A percentile compares a stretch with the other conserved stretches of the same genome.
These are phyloP conservation scores for Eucalyptus rudis DNA, from an alignment of 345 rosid species.

Conservation along the genomic window DNA sequence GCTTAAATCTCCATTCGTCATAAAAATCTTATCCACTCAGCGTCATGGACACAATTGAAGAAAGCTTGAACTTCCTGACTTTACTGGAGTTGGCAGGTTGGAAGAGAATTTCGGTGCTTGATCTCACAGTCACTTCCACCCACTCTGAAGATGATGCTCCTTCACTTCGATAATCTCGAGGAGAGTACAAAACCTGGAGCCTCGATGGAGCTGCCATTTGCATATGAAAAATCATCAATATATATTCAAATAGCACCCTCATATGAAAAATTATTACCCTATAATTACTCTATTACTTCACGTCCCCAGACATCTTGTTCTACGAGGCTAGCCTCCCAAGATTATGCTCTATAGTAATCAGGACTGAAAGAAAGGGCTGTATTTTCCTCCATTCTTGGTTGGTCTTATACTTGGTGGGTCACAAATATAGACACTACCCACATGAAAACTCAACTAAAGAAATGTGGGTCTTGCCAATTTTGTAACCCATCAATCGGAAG, in stretches of 20 bases:
- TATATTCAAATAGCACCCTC: neutral
- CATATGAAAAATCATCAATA: neutral
- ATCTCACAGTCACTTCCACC: constrained; percentile 63
- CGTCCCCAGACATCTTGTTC: neutral
- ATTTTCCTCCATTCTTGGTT: neutral
- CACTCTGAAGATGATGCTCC: constrained; percentile 64
- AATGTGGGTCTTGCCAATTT: neutral
- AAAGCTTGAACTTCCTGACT: constrained; percentile 60
- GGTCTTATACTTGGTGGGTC: neutral
- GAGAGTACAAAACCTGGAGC: constrained; percentile 64
- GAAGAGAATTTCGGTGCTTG: constrained; percentile 71
- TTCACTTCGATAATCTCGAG: constrained; percentile 78
- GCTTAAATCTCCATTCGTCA: neutral
- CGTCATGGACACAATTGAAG: constrained; percentile 56
- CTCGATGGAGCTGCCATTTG: constrained; percentile 52
- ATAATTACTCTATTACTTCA: neutral
- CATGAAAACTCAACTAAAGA: neutral
- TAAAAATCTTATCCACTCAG: constrained; percentile 41
- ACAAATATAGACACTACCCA: neutral
- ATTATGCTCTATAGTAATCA: neutral
- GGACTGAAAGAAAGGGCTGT: neutral
- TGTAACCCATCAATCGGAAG: neutral
- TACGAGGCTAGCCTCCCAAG: neutral
- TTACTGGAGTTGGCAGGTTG: constrained; percentile 44
- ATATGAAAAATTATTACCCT: neutral